phyloP scores from a whole-genome alignment of 2,329 filamentous ascomycete genomes.

The Xylaria sp. region DNA sequence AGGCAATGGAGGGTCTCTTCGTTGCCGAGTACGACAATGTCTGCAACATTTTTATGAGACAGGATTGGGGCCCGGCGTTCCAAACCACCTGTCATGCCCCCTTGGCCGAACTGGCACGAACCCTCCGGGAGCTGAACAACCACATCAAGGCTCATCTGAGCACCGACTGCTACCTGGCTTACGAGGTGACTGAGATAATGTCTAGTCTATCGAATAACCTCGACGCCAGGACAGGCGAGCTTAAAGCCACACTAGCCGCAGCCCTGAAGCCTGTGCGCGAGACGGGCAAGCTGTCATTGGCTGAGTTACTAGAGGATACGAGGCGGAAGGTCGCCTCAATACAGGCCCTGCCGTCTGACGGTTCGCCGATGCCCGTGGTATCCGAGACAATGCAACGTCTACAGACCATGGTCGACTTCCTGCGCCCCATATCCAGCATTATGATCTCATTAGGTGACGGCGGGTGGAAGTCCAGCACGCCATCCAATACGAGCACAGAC shows the following conservation, averaged over 20 bases:
- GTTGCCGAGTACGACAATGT: slow-evolving; percentile 92
- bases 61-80: slow-evolving; percentile 85
- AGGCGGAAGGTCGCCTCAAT: slow-evolving; percentile 74
- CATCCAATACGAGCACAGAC: slow-evolving; percentile 66
- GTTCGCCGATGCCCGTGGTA: slow-evolving; percentile 80
- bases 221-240: slow-evolving; percentile 83
- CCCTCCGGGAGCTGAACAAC: slow-evolving; percentile 86
- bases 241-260: slow-evolving; percentile 84
- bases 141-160: slow-evolving; percentile 88
- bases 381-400: slow-evolving; percentile 87
- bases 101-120: slow-evolving; percentile 84
- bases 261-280: slow-evolving; percentile 90
- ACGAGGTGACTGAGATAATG: slow-evolving; percentile 93
- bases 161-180: slow-evolving; percentile 94
- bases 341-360: slow-evolving; percentile 79
- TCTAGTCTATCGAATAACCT: slow-evolving; percentile 81
- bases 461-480: slow-evolving; percentile 76
- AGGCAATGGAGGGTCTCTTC: slow-evolving; percentile 87
- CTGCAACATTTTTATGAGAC: slow-evolving; percentile 83
- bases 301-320: slow-evolving; percentile 85
- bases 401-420: slow-evolving; percentile 86
- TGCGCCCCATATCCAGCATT: slow-evolving; percentile 86
- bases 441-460: slow-evolving; percentile 93
- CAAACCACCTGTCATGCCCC: slow-evolving; percentile 81
- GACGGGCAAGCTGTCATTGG: slow-evolving; percentile 87